Evolutionary conservation across 2,329 filamentous ascomycete genomes (phyloP).

Genomic region (Phialophora chinensis): DNA sequence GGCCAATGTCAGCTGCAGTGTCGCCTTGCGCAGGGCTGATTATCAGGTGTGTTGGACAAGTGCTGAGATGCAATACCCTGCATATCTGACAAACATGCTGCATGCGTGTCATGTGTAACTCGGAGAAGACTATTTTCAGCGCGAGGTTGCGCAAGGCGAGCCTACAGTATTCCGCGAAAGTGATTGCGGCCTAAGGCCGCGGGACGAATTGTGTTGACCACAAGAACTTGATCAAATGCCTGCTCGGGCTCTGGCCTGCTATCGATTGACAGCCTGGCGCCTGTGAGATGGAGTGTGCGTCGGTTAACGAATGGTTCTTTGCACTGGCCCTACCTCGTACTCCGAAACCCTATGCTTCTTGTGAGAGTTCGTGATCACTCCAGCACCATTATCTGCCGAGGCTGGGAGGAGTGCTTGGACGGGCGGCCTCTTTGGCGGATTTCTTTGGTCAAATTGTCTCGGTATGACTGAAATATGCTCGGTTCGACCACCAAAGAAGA

Average conservation of each 20-base stretch:
- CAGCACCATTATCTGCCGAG: not conserved
- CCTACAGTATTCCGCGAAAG: not conserved
- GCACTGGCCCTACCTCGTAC: not conserved
- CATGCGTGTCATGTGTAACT: slow-evolving; percentile 9
- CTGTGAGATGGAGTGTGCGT: not conserved
- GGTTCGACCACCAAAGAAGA: not conserved
- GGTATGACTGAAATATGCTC: not conserved
- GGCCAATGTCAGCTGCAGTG: slow-evolving; percentile 15
- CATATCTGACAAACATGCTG: slow-evolving; percentile 16
- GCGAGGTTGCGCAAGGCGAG: not conserved
- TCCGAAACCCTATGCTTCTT: not conserved
- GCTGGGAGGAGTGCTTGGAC: not conserved
- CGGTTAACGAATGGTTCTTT: not conserved
- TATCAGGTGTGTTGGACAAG: slow-evolving; percentile 8
- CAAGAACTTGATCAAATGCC: not conserved
- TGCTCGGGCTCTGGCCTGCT: not conserved
- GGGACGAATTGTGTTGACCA: not conserved
- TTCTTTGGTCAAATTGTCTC: not conserved
- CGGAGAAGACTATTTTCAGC: slow-evolving; percentile 6
- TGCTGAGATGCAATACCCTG: slow-evolving; percentile 12
- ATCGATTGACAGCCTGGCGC: not conserved
- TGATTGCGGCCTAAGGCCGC: not conserved
- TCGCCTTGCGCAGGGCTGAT: slow-evolving; percentile 9
- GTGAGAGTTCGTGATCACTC: not conserved
- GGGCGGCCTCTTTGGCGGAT: not conserved